Base-by-base conservation (phyloP, 352 stramenopile species). In the Hyaloperonospora brassicae region DNA sequence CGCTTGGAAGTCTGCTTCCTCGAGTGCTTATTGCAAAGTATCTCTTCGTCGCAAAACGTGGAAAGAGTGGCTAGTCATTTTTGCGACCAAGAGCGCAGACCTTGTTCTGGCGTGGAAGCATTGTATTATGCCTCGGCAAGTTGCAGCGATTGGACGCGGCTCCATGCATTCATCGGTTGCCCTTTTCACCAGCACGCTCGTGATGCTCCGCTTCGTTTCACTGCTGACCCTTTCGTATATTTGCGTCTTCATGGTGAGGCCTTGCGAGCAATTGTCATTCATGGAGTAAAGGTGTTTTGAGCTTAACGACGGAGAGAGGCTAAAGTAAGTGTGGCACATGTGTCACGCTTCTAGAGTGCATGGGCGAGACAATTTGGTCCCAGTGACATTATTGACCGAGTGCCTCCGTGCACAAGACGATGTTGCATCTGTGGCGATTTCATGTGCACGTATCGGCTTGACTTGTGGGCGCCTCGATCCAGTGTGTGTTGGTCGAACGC, bases 101-200 rank as follows among this genome's bases (percentile, higher is more conserved):
- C 46, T 44, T 70, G 66, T 86, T 70, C 23, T 50, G 39, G 13
- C 21, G 50, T 12, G 51, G 49, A 36, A 64, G 65, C 67, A 83
- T 72, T 11, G 64, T 60, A 52, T 74, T 72, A 57, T 84, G 59
- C 44, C 72, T 51, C 50, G 79, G 69, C 55, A 87, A 49, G 54
- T 85, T 87, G 11, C 76, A 73, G 31, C 73, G 68, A 65, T 86
- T 87, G 53, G 86, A 87, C 17, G 81, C 68, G 25, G 86, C 47
- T 13, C 64, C 51, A 34, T 60, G 62, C 11, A 66, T 49, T n/a
- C 27, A 55, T 12, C 13, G 21, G 12, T 25, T 52, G 21, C 48
- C 10, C 38, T 69, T 39, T 39, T 12, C 34, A 66, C 53, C 3
- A 57, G 62, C 11, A 66, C 50, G 39, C 74, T 61, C 17, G 17